A percentile compares a stretch with the other conserved stretches of the same genome.
Evolutionary conservation across 2,329 filamentous ascomycete species (phyloP).

Genomic region (Graphilbum fragrans): DNA sequence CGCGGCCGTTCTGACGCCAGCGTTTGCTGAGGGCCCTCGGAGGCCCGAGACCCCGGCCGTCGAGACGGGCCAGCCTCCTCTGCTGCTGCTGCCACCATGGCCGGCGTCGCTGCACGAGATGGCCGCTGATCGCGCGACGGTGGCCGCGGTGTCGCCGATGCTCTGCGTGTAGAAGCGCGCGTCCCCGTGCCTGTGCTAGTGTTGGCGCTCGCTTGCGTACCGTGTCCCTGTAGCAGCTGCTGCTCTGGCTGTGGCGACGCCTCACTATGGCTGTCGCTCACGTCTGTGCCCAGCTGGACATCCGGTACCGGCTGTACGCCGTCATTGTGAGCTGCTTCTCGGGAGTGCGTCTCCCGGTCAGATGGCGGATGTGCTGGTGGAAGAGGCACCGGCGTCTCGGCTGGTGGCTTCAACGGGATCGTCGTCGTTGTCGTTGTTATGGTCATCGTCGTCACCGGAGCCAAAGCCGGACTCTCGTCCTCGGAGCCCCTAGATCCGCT

Average conservation of each 20-base stretch:
- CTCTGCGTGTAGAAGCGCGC: not conserved
- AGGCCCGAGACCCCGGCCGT: not conserved
- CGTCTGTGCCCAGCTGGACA: no score
- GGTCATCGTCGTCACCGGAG: constrained; percentile 2
- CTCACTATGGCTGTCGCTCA: no score
- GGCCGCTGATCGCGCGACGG: not conserved
- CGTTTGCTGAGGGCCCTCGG: constrained; percentile 15
- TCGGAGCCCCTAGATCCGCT: not conserved
- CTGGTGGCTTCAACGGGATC: constrained; percentile 16
- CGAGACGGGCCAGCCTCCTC: constrained; percentile 7
- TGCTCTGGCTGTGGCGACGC: constrained; percentile 12
- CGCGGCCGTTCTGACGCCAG: constrained; percentile 41
- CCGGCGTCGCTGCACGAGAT: not conserved
- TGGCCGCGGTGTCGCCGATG: not conserved
- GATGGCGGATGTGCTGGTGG: constrained; percentile 17
- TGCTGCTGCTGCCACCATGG: constrained; percentile 11
- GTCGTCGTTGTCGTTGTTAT: constrained; percentile 11
- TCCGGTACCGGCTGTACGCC: no score
- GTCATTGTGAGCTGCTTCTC: no score
- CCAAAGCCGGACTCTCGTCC: no score
- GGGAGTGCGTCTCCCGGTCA: not conserved
- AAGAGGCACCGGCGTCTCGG: constrained; percentile 17
- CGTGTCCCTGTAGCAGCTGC: constrained; percentile 8
- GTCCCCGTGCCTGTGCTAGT: not conserved
- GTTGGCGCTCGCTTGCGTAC: not conserved